Evolutionary conservation across 2,329 filamentous ascomycete species (phyloP), one percentile per base, ranked within the genome.

Genomic region (Metarhizium album): DNA sequence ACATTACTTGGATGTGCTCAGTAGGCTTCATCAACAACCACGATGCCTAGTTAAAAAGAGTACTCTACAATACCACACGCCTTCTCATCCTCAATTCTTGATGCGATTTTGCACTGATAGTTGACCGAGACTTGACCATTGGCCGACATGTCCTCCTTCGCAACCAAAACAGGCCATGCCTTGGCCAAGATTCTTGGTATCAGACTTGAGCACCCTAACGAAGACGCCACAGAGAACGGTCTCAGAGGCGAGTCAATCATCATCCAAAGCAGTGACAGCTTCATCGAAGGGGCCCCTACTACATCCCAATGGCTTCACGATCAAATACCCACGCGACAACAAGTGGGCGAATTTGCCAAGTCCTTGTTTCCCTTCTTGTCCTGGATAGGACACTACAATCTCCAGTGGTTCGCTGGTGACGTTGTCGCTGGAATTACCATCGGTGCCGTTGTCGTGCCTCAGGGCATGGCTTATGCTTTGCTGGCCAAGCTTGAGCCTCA

Each of bases 381-480:
- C n/a, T 98, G 93, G 93, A 91, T 97, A 52, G 69, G 73, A 11
- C 80, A 83, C 58, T 98, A 98, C 72, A 98, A 98, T 64, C 11
- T 83, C 3, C 83, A 90, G 71, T 98, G 93, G 93, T 69, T 96
- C 5, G 67, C 82, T 16, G 93, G 93, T 60, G 93, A 98, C 70
- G 68, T 97, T 45, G 83, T 97, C 52, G 91, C 93, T 53, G 91
- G 70, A 27, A 59, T 68, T 51, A 81, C 78, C 3, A 75, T 80
- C 51, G 78, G 78, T n/a, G 75, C 76, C 35, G 73, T 81, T 23
- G 90, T 96, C 24, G 87, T 97, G n/a, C 91, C 91, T 5, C 91
- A 97, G 65, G 86, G 89, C 55, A 96, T 97, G 91, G 90, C 91
- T 1, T 97, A 97, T 68, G 90, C 91, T 29, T 75, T 83, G 54